Evolutionary conservation across 805 yeast genomes (phyloP).

Genomic region (Spathaspora arborariae): DNA sequence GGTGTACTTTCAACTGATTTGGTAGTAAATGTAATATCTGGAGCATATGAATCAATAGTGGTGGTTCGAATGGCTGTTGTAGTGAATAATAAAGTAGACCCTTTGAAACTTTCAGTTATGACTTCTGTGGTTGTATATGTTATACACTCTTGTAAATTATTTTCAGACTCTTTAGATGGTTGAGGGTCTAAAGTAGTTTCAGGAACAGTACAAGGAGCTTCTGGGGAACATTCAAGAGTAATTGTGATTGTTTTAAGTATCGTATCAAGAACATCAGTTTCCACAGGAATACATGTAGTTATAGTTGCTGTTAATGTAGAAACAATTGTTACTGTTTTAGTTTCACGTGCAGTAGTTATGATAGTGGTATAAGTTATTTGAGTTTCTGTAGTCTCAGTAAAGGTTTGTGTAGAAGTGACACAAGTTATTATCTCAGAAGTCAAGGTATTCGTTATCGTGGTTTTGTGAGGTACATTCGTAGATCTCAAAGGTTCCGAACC

Average conservation of each 20-base stretch:
- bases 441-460: slow-evolving; percentile 1
- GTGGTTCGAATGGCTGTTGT: neutral
- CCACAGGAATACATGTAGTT: neutral
- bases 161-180: neutral
- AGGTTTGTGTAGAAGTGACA: slow-evolving; percentile 2
- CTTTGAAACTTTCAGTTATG: neutral
- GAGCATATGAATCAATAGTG: neutral
- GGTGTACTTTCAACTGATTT: neutral
- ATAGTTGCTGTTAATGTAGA: neutral
- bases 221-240: neutral
- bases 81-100: neutral
- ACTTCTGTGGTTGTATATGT: neutral
- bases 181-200: neutral
- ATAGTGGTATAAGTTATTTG: neutral
- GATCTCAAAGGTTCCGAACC: neutral
- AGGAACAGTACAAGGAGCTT: neutral
- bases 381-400: neutral
- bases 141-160: neutral
- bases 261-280: neutral
- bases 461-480: neutral
- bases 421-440: neutral
- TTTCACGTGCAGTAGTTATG: neutral
- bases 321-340: neutral
- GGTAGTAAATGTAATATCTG: neutral
- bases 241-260: neutral